Base-by-base conservation (phyloP, 495 filamentous ascomycete genomes). In the Sporormia fimetaria region DNA sequence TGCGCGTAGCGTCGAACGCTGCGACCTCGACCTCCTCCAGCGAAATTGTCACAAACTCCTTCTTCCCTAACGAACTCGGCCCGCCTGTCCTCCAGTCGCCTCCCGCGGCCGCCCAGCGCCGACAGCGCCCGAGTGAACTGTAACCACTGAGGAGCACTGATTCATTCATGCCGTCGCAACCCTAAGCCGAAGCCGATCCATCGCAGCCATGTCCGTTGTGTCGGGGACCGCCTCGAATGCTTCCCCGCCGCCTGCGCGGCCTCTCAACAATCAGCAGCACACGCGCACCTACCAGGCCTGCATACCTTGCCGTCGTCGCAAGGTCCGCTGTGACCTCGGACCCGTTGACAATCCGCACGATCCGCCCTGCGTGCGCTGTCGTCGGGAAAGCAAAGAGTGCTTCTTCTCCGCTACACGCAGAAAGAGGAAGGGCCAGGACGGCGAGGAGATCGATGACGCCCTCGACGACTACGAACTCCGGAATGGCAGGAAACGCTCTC, bases 331-430 rank as follows among this genome's bases (percentile, higher is more conserved):
- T 63, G 87, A 95, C 58, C 68, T 93, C 31, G 87, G 87, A 41
- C 86, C 82, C 62, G 87, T 96, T 53, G 90, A 98, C 63, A 81
- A 88, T 45, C 90, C 90, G 23, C 78, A 87, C 57, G 83, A 88
- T 47, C 90, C 90, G 28, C 92, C 92, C 1, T 98, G 90, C 56
- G 83, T 88, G 43, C 76, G 90, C 57, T 98, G 90, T 61, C 78
- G 85, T 17, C 77, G 90, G 43, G 90, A 98, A 65, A 70, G 77
- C 64, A 94, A 94, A 63, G 79, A 93, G 51, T 98, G 90, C 68
- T 88, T 78, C 69, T 96, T 98, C 68, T 93, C 87, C 47, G 83
- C 85, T n/a, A 96, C 87, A 26, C 71, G 88, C 31, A 74, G 90
- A 50, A 96, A 95, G 75, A 72, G 84, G 53, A 92, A 92, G 66